Base-by-base conservation (phyloP, 2,329 filamentous ascomycete species). In the Calonectria hongkongensis region DNA sequence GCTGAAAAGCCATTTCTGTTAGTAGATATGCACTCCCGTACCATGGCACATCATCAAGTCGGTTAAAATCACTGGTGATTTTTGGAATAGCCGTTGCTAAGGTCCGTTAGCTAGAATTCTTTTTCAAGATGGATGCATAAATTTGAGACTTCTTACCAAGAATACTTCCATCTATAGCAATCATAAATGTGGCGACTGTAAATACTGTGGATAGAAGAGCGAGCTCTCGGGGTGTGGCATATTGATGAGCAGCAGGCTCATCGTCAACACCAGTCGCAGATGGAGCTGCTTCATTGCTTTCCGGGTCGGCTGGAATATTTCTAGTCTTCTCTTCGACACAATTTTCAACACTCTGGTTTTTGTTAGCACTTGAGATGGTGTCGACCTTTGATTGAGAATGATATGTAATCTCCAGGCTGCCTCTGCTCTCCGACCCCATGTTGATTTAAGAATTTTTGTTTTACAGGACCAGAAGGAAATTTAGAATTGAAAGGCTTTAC, bases 141-240 rank as follows among this genome's bases (percentile, higher is more conserved):
- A 7, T 3, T 60, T 16, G 2, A 10, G 4, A 13, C 2, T 15
- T 7, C 33, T 3, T 58, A 58, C 51, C 51, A 3, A 58, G 51
- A 4, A 58, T 58, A 27, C 51, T 58, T 39, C 51, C 51, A 4
- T 58, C 51, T 15, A 58, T 58, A 9, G 51, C 51, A 25, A 58
- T 58, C 51, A 58, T 58, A 8, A 58, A 58, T 25, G 72, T 73
- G 16, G 72, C 72, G 25, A 73, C 58, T 3, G 72, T 73, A 45
- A 73, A 73, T 13, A 73, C 72, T 27, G 72, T 73, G 15, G 72
- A 73, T 1, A 73, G 60, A 12, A 71, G 36, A 2, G 64, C 64
- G 3, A 73, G 72, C n/a, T 73, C 72, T 50, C 50, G 48, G 16
- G 72, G 72, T 45, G 65, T 71, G 15, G 72, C 72, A 12, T 73